phyloP scores from a whole-genome alignment of 139 green algal species.

The Pedinophyceae sp. region DNA sequence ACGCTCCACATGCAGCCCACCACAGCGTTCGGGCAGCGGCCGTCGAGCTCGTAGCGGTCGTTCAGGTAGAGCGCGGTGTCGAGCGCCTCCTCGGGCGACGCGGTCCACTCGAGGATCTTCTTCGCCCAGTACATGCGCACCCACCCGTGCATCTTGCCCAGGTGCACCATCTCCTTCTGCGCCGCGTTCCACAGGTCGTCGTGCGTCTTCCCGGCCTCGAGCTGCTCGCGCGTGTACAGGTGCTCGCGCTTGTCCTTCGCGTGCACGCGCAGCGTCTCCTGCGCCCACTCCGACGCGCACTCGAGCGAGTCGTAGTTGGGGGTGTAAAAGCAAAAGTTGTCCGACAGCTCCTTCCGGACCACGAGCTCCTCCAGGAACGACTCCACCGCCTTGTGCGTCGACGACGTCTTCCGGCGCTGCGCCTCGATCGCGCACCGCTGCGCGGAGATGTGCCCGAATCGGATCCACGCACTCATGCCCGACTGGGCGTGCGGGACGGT shows the following conservation, averaged over 20 bases:
- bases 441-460: constrained; percentile 70
- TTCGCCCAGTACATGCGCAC: constrained; percentile 98
- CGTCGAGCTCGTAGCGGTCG: constrained; percentile 77
- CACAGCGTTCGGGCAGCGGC: constrained; percentile 70
- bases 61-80: constrained; percentile 71
- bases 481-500: constrained; percentile 35
- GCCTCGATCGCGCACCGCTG: constrained; percentile 73
- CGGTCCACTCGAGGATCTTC: constrained; percentile 94
- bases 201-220: constrained; percentile 74
- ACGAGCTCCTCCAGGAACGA: constrained; percentile 88
- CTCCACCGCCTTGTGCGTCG: constrained; percentile 51
- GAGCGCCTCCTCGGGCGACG: constrained; percentile 58
- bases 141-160: constrained; percentile 96
- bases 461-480: constrained; percentile 74
- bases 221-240: constrained; percentile 40
- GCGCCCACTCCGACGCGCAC: constrained; percentile 61
- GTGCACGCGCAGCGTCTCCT: constrained; percentile 56
- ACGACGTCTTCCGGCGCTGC: too few species aligned
- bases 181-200: constrained; percentile 91
- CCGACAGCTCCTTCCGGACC: constrained; percentile 71
- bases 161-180: constrained; percentile 75
- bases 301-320: constrained; percentile 74
- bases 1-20: constrained; percentile 92
- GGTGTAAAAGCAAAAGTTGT: constrained; percentile 85
- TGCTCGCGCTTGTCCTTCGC: constrained; percentile 36